These are phyloP conservation scores for Balamuthia mandrillaris DNA, from an alignment of 208 protist species.

Conservation along the genomic window DNA sequence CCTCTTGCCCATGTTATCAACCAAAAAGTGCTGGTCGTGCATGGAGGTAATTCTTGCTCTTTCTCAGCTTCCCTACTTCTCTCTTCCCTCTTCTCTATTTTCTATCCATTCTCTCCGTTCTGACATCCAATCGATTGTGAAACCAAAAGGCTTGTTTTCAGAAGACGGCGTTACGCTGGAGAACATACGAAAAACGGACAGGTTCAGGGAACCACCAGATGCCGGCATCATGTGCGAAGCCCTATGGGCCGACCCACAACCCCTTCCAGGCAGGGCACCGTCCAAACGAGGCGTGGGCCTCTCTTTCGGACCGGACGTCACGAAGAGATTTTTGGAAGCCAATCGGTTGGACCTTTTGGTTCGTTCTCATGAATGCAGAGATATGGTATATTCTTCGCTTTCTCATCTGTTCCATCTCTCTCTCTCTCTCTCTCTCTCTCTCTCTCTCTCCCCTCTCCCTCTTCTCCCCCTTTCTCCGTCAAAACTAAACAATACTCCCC, in stretches of 20 bases:
- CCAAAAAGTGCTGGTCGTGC: conserved; percentile 46
- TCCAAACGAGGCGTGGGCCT: conserved; percentile 93
- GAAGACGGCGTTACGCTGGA: conserved; percentile 92
- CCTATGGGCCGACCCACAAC: conserved; percentile 91
- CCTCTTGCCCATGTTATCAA: conserved; percentile 90
- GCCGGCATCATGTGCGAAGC: conserved; percentile 91
- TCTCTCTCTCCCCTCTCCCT: background rate
- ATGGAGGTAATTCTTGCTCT: conserved; percentile 1
- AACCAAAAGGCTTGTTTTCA: conserved; percentile 91
- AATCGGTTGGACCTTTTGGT: conserved; percentile 82
- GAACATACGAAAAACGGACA: conserved; percentile 90
- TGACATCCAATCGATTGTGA: background rate
- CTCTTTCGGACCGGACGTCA: conserved; percentile 96
- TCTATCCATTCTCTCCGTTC: background rate
- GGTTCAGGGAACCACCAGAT: conserved; percentile 89
- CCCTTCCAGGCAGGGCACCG: conserved; percentile 75
- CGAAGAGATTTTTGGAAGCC: conserved; percentile 84
- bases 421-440: background rate
- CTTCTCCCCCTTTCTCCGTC: background rate
- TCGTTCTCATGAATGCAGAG: background rate
- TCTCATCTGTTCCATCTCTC: background rate
- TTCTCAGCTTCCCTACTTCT: background rate
- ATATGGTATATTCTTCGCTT: background rate
- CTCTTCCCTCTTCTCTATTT: background rate
- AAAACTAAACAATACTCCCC: background rate